Evolutionary conservation across 495 filamentous ascomycete genomes (phyloP), one percentile per base, ranked within the genome.

Genomic region (Aspergillus ellipticus): DNA sequence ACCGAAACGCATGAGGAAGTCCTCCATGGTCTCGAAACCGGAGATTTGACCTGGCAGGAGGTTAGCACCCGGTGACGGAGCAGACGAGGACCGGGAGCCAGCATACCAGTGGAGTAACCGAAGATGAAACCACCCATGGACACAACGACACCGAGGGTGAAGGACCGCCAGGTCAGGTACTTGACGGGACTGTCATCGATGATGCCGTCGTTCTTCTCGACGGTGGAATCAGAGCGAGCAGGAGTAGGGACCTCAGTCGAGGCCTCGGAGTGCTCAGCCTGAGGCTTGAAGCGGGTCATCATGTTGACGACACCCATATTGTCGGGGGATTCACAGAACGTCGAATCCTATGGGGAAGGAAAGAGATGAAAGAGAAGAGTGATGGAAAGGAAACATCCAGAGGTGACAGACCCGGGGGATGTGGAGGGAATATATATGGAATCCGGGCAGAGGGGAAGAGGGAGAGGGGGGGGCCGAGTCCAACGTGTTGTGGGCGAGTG

Each of bases 51-150:
- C 77, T 78, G 50, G n/a, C n/a, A 42, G 53, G 50, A 24, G 53
- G 6, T n/a, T 43, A 28, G 35, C 35, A 29, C 15, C 31, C 6
- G 19, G 4, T 35, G 22, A 17, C 7, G 8, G 31, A n/a, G n/a
- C 1, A 9, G 15, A 22, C 6, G 24, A 24, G 15, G 24, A 22
- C 4, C 11, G 15, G 42, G 13, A 8, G 35, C 24, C 24, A 39
- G 52, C 51, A 37, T 70, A 76, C 77, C 78, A 58, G 85, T 89
- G 29, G 88, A 84, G 55, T 88, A 88, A 61, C 88, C 88, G 59
- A 89, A 90, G 55, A 90, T 84, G 67, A 90, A 86, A 57, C 87
- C 87, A 64, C 87, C 87, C 76, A 90, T 85, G 8, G 87, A 82
- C 41, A 79, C 80, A 53, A 79, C 67, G 42, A 82, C 50, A 51